Percentiles rank a stretch among this genome's conserved stretches.
These are phyloP conservation scores for Zygosaccharomyces sapae DNA, from an alignment of 1,139 yeast species.

Conservation along the genomic window DNA sequence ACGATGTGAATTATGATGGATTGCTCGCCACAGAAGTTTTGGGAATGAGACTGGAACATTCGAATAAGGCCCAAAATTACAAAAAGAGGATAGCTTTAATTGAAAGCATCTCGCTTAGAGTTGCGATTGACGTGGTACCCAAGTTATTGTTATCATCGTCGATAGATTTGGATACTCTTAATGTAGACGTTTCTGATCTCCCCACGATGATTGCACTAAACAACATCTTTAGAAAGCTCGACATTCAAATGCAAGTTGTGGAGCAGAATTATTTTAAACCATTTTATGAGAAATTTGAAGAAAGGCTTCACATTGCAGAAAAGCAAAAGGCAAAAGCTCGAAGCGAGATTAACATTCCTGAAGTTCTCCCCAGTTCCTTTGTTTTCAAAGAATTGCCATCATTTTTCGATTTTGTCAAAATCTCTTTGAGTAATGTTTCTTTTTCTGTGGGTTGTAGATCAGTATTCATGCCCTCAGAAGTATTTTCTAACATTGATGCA, in stretches of 20 bases:
- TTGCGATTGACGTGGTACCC: slow-evolving; percentile 30
- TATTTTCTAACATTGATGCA: slow-evolving; percentile 36
- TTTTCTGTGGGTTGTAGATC: slow-evolving; percentile 57
- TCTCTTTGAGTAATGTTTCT: slow-evolving; percentile 37
- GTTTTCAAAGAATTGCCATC: slow-evolving; percentile 45
- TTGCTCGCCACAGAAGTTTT: slow-evolving; percentile 25
- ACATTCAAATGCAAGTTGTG: slow-evolving; percentile 27
- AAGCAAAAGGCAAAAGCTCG: slow-evolving; percentile 45
- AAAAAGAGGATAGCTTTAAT: slow-evolving; percentile 24
- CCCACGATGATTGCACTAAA: slow-evolving; percentile 37
- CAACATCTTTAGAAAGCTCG: slow-evolving; percentile 28
- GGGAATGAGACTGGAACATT: slow-evolving; percentile 23
- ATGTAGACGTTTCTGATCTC: slow-evolving; percentile 34
- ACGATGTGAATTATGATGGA: slow-evolving; percentile 21
- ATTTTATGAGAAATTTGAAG: slow-evolving; percentile 45
- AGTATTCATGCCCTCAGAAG: slow-evolving; percentile 48
- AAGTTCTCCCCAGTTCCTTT: slow-evolving; percentile 30
- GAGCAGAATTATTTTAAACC: slow-evolving; percentile 31
- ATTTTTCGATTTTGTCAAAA: slow-evolving; percentile 43
- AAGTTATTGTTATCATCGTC: slow-evolving; percentile 14
- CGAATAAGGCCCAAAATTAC: slow-evolving; percentile 19
- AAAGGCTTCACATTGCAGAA: slow-evolving; percentile 42
- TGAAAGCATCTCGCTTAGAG: slow-evolving; percentile 26
- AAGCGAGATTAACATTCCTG: slow-evolving; percentile 32
- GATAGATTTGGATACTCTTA: slow-evolving; percentile 23